phyloP scores from a whole-genome alignment of 257 asterid genomes.

The Thymus mandschuricus region DNA sequence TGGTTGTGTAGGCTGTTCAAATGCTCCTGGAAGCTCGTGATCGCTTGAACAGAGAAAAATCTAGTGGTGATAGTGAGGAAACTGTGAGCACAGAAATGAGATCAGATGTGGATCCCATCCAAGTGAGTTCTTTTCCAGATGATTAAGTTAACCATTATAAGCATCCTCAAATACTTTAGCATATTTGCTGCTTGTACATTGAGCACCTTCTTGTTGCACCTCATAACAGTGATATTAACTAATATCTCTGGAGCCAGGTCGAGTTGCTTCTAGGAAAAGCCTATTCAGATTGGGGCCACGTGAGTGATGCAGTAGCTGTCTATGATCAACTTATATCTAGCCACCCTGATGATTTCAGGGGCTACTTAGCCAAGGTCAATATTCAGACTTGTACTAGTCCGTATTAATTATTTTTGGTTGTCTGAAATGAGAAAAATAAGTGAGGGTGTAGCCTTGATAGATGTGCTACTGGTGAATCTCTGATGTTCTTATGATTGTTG shows the following conservation, averaged over 20 bases:
- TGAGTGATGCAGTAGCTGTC: constrained; percentile 86
- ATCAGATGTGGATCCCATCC: constrained; percentile 68
- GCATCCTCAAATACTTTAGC: constrained; percentile 14
- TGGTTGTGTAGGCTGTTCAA: constrained; percentile 66
- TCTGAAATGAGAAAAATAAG: no score
- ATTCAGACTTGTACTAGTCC: neutral
- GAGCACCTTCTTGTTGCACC: neutral
- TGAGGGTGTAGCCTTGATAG: neutral
- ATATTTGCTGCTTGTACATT: neutral
- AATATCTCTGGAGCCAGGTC: constrained; percentile 49
- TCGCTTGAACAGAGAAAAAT: constrained; percentile 53
- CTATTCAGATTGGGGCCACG: constrained; percentile 94
- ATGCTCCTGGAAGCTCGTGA: constrained; percentile 72
- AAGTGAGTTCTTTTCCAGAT: constrained; percentile 52
- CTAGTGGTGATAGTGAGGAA: constrained; percentile 35
- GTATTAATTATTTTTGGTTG: neutral
- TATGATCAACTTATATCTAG: constrained; percentile 81
- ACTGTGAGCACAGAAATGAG: constrained; percentile 36
- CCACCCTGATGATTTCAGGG: constrained; percentile 93
- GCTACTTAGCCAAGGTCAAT: constrained; percentile 90
- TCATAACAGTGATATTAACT: no score
- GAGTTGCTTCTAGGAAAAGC: constrained; percentile 94
- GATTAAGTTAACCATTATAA: constrained; percentile 16
- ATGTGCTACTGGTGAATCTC: neutral
- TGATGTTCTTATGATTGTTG: neutral